These are phyloP conservation scores for Alternaria infectoria DNA, from an alignment of 2,329 filamentous ascomycete genomes.

Conservation along the genomic window DNA sequence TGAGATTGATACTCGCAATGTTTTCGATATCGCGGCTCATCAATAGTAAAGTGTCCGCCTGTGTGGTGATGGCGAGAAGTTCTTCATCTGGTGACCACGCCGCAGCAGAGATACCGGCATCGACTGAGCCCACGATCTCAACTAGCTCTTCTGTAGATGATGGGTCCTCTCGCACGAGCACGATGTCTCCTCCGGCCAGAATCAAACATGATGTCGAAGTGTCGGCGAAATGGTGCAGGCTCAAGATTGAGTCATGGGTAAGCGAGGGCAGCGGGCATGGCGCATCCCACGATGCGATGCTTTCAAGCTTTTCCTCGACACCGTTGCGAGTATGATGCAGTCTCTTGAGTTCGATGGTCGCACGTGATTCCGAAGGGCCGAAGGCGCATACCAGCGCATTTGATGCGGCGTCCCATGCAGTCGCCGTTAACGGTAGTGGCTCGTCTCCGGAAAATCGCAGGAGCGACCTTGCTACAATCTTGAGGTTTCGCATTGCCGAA, in stretches of 20 bases:
- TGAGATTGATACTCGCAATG: conserved; percentile 75
- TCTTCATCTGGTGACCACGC: conserved; percentile 97
- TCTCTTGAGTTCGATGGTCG: conserved; percentile 75
- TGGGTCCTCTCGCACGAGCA: conserved; percentile 78
- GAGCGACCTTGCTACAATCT: conserved; percentile 71
- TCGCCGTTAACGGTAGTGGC: conserved; percentile 70
- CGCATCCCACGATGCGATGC: conserved; percentile 87
- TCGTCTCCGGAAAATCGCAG: conserved; percentile 64
- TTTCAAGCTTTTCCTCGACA: conserved; percentile 47
- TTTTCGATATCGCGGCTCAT: conserved; percentile 94
- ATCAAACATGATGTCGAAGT: conserved; percentile 79
- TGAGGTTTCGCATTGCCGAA: conserved; percentile 80
- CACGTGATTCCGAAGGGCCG: conserved; percentile 74
- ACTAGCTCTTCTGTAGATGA: conserved; percentile 75
- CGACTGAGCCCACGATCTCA: conserved; percentile 93
- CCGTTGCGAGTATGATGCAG: conserved; percentile 53
- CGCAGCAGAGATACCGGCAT: conserved; percentile 87
- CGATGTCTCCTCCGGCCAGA: conserved; percentile 87
- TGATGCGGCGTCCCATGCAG: conserved; percentile 82
- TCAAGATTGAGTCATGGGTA: conserved; percentile 75
- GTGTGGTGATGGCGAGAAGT: conserved; percentile 81
- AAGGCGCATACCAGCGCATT: conserved; percentile 83
- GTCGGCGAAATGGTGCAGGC: conserved; percentile 85
- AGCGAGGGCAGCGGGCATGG: conserved; percentile 79
- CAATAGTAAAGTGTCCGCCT: conserved; percentile 78